Percentiles rank a stretch among this genome's conserved stretches.
phyloP scores from a whole-genome alignment of 73 alveolate species.

The Blepharisma japonicum region DNA sequence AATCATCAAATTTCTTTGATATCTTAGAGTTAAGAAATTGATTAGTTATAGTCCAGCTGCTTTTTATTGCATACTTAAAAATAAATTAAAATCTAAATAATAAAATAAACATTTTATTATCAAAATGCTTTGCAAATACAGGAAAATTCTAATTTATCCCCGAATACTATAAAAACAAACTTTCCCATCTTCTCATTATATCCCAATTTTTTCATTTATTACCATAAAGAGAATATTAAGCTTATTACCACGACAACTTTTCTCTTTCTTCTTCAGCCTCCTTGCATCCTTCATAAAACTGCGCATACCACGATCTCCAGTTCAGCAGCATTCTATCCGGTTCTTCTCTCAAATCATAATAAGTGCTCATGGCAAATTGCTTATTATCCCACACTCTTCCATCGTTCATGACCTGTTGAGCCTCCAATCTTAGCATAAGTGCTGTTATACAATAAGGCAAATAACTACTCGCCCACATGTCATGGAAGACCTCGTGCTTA shows the following conservation, averaged over 20 bases:
- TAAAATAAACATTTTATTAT: no score
- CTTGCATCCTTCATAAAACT: slow-evolving; percentile 55
- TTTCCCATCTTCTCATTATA: no score
- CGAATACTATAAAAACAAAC: no score
- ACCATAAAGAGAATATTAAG: no score
- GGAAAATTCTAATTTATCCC: no score
- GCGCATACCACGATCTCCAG: slow-evolving; percentile 62
- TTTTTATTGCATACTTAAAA: no score
- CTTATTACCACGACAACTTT: slow-evolving; percentile 45
- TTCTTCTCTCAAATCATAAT: slow-evolving; percentile 38
- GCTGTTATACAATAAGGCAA: slow-evolving; percentile 52
- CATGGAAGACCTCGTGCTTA: slow-evolving; percentile 42
- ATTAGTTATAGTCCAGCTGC: no score
- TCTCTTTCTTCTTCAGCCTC: slow-evolving; percentile 39
- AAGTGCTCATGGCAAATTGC: slow-evolving; percentile 37
- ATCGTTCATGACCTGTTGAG: slow-evolving; percentile 42
- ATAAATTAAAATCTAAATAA: no score
- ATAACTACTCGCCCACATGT: slow-evolving; percentile 37
- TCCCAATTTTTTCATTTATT: no score
- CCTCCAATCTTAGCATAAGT: slow-evolving; percentile 36
- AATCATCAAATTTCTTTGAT: no score
- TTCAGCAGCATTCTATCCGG: slow-evolving; percentile 40
- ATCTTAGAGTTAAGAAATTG: no score
- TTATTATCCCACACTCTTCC: slow-evolving; percentile 44
- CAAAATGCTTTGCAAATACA: no score